These are phyloP conservation scores for Colletotrichum theobromicola DNA, from an alignment of 2,329 filamentous ascomycete genomes.

Conservation along the genomic window DNA sequence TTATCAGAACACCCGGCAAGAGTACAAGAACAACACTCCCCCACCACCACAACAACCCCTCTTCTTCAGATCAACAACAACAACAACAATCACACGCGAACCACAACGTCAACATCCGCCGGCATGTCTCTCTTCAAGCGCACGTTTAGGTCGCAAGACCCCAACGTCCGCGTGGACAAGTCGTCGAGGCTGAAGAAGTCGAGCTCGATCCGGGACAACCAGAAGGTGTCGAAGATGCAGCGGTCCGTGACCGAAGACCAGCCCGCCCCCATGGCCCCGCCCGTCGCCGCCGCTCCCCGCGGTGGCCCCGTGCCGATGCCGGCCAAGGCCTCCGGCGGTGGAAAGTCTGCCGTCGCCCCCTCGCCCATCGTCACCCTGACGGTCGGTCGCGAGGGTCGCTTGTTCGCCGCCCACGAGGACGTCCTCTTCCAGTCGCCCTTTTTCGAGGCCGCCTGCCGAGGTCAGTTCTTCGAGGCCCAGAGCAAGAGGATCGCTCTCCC, in stretches of 20 bases:
- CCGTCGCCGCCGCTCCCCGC: constrained; percentile 41
- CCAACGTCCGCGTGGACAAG: constrained; percentile 77
- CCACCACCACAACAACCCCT: not conserved
- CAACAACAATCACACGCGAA: not conserved
- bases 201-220: constrained; percentile 67
- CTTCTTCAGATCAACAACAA: constrained; percentile 8
- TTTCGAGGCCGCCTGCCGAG: constrained; percentile 74
- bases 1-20: constrained; percentile 2
- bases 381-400: constrained; percentile 81
- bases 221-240: constrained; percentile 85
- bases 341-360: constrained; percentile 38
- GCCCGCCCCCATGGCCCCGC: constrained; percentile 37
- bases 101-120: constrained; percentile 32
- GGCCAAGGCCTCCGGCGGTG: constrained; percentile 36
- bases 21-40: not conserved
- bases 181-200: constrained; percentile 77
- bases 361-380: constrained; percentile 86
- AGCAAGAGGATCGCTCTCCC: constrained; percentile 78
- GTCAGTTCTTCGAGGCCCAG: constrained; percentile 74
- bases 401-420: constrained; percentile 96
- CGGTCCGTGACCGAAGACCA: constrained; percentile 73
- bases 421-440: constrained; percentile 86
- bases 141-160: constrained; percentile 81
- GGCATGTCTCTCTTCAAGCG: constrained; percentile 81
- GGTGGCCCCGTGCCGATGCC: constrained; percentile 52